These are phyloP conservation scores for Abelmoschus esculentus DNA, from an alignment of 345 rosid species.

Conservation along the genomic window DNA sequence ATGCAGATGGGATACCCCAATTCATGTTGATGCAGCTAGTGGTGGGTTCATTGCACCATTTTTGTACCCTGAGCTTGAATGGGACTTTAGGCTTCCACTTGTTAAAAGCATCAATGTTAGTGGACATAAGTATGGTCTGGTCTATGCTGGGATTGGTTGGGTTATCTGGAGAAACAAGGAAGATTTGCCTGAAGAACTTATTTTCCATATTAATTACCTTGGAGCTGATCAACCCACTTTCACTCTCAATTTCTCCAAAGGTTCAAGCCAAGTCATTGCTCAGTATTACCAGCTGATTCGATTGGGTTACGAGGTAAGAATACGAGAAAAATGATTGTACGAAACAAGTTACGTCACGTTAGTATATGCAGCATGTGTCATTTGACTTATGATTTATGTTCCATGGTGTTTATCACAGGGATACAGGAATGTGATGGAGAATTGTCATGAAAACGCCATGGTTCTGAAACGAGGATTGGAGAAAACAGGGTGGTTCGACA, in stretches of 20 bases:
- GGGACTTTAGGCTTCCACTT: slow-evolving; percentile 88
- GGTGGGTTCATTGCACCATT: slow-evolving; percentile 98
- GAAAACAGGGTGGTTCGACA: slow-evolving; percentile 58
- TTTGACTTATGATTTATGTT: background rate
- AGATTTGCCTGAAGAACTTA: slow-evolving; percentile 90
- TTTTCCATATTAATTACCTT: slow-evolving; percentile 89
- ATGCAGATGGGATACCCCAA: slow-evolving; percentile 81
- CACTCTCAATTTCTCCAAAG: slow-evolving; percentile 94
- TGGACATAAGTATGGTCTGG: slow-evolving; percentile 87
- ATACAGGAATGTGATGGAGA: slow-evolving; percentile 83
- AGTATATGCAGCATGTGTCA: no score
- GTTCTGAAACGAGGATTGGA: slow-evolving; percentile 70
- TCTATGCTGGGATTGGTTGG: slow-evolving; percentile 97
- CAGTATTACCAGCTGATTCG: slow-evolving; percentile 90
- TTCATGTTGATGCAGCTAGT: slow-evolving; percentile 93
- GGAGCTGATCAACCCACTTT: slow-evolving; percentile 95
- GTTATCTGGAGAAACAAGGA: slow-evolving; percentile 72
- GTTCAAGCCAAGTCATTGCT: slow-evolving; percentile 75
- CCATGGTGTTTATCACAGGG: slow-evolving; percentile 31
- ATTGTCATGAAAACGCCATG: slow-evolving; percentile 63
- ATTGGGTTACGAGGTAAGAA: slow-evolving; percentile 63
- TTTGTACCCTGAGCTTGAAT: slow-evolving; percentile 77
- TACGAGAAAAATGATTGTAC: no score
- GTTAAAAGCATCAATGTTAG: slow-evolving; percentile 90
- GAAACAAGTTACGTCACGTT: no score